Evolutionary conservation across 139 green algal genomes (phyloP), one percentile per base, ranked within the genome.

Genomic region (Closterium sp.): DNA sequence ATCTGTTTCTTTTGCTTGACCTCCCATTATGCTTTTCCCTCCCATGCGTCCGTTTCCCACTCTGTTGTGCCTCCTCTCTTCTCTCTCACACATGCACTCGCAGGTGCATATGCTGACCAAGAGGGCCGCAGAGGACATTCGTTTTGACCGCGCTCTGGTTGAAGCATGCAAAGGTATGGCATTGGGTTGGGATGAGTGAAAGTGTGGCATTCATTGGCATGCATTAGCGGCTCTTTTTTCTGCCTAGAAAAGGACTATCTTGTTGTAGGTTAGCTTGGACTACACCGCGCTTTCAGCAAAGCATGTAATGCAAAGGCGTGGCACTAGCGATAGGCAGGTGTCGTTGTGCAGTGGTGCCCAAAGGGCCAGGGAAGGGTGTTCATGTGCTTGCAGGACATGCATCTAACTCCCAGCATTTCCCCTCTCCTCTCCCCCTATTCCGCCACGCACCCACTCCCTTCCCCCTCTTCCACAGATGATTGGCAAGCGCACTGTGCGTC

Each of bases 101-200:
- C 89, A 95, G 90, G 95, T 96, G 88, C 93, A 96, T 87, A 89
- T 89, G 86, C 38, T 95, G 31, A 96, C 92, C 24, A 86, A 91
- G 90, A 95, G 97, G 32, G 96, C 96, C 5, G 93, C 96, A 3
- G 87, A 97, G 92, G 97, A 98, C 95, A 97, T 98, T 79, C 96
- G 97, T 4, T 97, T 98, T 32, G 95, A 98, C 70, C 94, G 96
- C 31, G 94, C 96, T 1, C 94, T 98, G 7, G 90, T 29, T 28
- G 89, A 88, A 29, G 89, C 30, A 3, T 92, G 70, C 31, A 28
- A 34, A 62, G 30, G 70, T 50, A 5, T 30, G 70, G 38, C 38
- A 9, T 4, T 86, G 73, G 9, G 10, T 24, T 86, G 73, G 10
- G 22, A 9, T 9, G 21, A 86, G 10, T 86, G 73, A 27, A 86